These are phyloP conservation scores for Triticum turgidum DNA, from an alignment of 176 grass and related monocot genomes.

Conservation along the genomic window DNA sequence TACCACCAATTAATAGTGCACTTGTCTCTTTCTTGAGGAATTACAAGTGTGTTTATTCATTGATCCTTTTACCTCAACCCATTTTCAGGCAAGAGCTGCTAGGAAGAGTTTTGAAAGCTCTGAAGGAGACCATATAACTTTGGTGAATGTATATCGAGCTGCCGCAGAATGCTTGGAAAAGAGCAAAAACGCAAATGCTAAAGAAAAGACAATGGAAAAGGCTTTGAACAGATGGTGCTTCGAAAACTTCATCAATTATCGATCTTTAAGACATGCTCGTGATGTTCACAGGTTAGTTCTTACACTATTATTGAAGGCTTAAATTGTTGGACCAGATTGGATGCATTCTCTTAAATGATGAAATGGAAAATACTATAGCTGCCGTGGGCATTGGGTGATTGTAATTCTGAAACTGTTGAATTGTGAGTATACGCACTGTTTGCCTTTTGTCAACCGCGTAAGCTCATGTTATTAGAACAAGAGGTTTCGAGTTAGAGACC, in stretches of 20 bases:
- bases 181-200: conserved; percentile 72
- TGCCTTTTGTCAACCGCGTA: background rate
- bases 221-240: conserved; percentile 85
- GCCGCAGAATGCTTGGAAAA: conserved; percentile 78
- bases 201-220: conserved; percentile 87
- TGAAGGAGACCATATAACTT: conserved; percentile 83
- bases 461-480: background rate
- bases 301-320: background rate
- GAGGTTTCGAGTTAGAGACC: background rate
- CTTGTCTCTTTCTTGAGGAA: conserved; percentile 1
- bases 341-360: background rate
- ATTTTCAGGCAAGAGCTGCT: conserved; percentile 75
- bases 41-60: background rate
- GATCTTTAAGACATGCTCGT: conserved; percentile 66
- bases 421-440: background rate
- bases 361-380: background rate
- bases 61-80: conserved; percentile 8
- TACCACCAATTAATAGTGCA: background rate
- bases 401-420: background rate
- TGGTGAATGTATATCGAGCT: conserved; percentile 79
- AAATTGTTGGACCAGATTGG: background rate
- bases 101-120: conserved; percentile 86
- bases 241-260: conserved; percentile 88
- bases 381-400: background rate
- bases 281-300: conserved; percentile 82